Evolutionary conservation across 768 basidiomycete species (phyloP), one percentile per base, ranked within the genome.

Genomic region (Rhodotorula paludigena): DNA sequence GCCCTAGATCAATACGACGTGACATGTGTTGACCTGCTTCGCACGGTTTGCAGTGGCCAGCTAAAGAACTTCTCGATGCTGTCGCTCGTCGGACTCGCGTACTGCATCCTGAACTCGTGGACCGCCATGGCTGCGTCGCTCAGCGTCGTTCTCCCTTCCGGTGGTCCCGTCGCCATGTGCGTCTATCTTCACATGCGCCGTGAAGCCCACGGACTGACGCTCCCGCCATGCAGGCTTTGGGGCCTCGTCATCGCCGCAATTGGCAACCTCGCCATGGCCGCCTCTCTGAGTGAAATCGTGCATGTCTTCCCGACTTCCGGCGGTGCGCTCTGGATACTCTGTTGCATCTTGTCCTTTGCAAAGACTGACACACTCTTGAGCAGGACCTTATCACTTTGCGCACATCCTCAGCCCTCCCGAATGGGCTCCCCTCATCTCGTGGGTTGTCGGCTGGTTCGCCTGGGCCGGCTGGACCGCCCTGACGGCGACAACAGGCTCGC

Each of bases 391-490:
- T 49, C 63, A 65, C 56, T 69, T 68, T 61, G 23, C 56, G 8
- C 53, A 53, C 6, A 63, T 69, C 52, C 64, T 73, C 30, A 47
- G 68, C 0, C 72, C 72, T 0, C 56, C 54, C 2, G 33, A 36
- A 2, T 44, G 14, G 9, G 56, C 61, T 3, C 42, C 30, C 3
- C 39, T 32, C 32, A 32, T 69, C 33, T 36, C 49, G 0, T 64
- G 36, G 23, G 20, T 48, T 23, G 32, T 30, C 28, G 69, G 73
- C 23, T 74, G 73, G 69, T 51, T 74, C 36, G 69, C 64, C 15
- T 38, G 45, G 32, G 67, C 69, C 0, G 73, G 73, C 1, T 74
- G 73, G 73, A 45, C 47, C 38, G 60, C 69, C 2, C 39, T 74
- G 2, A 66, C 59, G 30, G 73, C 69, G 1, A 74, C 67, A 1